These are phyloP conservation scores for Phytophthora brassicae DNA, from an alignment of 352 stramenopile genomes.

Conservation along the genomic window DNA sequence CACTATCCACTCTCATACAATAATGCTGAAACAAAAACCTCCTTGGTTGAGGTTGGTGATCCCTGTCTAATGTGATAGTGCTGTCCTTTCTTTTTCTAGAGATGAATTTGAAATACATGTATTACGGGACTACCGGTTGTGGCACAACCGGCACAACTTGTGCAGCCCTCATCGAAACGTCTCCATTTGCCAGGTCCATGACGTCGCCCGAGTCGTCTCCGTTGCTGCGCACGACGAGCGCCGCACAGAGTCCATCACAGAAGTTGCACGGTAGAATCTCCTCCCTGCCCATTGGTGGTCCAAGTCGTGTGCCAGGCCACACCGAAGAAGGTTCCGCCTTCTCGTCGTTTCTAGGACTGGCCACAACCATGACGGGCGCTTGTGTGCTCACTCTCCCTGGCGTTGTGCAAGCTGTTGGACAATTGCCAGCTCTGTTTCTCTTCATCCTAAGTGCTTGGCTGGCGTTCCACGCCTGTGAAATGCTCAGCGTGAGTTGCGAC, in stretches of 20 bases:
- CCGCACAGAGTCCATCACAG: constrained; percentile 22
- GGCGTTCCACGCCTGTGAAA: constrained; percentile 73
- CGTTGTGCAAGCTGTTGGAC: constrained; percentile 59
- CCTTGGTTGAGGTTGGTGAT: too few species aligned
- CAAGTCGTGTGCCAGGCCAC: constrained; percentile 23
- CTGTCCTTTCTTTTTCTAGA: too few species aligned
- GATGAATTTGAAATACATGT: too few species aligned
- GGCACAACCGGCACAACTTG: too few species aligned
- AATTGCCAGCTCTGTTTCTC: constrained; percentile 52
- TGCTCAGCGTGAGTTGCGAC: constrained; percentile 67
- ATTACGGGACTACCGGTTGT: too few species aligned
- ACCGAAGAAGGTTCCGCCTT: constrained; percentile 59
- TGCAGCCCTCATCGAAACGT: constrained; percentile 5
- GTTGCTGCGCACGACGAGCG: constrained; percentile 39
- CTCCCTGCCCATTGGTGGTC: neutral
- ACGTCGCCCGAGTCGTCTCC: constrained; percentile 26
- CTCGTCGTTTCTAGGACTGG: constrained; percentile 76
- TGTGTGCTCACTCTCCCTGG: constrained; percentile 75
- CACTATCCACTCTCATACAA: too few species aligned
- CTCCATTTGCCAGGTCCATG: neutral
- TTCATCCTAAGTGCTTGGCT: constrained; percentile 59
- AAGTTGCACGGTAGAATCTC: constrained; percentile 7
- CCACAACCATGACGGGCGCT: constrained; percentile 85
- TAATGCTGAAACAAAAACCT: too few species aligned
- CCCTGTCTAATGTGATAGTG: too few species aligned